Percentiles rank a stretch among this genome's conserved stretches.
Conservation (phyloP, 75 land plant species). For the Adiantum capillusveneris region DNA sequence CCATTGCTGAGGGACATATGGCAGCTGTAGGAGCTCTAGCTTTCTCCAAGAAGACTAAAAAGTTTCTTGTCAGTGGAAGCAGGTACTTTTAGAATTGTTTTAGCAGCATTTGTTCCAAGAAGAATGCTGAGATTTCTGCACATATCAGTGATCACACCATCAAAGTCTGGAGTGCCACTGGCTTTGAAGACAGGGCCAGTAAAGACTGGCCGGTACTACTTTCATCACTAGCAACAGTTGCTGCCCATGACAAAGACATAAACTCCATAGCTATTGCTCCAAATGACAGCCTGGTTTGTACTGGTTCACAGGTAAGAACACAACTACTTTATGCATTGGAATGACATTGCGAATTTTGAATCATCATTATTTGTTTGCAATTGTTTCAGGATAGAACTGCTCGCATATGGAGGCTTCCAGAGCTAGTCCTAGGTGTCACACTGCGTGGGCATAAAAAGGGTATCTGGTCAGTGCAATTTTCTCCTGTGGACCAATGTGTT, state of each 20-base stretch:
- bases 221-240: slow-evolving; percentile 59
- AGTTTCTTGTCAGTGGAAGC: slow-evolving; percentile 88
- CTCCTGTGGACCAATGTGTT: slow-evolving; percentile 91
- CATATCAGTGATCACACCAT: slow-evolving; percentile 73
- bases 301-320: slow-evolving; percentile 80
- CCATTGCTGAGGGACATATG: slow-evolving; percentile 76
- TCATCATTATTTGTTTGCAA: background rate
- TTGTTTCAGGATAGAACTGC: slow-evolving; percentile 76
- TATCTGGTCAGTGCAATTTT: slow-evolving; percentile 93
- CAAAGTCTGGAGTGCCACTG: slow-evolving; percentile 72
- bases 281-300: slow-evolving; percentile 79
- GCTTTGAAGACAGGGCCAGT: slow-evolving; percentile 19
- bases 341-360: background rate
- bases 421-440: slow-evolving; percentile 40
- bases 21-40: slow-evolving; percentile 82
- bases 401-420: slow-evolving; percentile 83
- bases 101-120: background rate
- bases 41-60: slow-evolving; percentile 61
- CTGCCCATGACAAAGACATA: slow-evolving; percentile 94
- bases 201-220: slow-evolving; percentile 25
- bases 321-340: background rate
- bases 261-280: slow-evolving; percentile 84
- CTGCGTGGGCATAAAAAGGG: slow-evolving; percentile 87
- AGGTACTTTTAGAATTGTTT: slow-evolving; percentile 26
- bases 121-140: background rate